A percentile compares a stretch with the other conserved stretches of the same genome.
Evolutionary conservation across 2,329 filamentous ascomycete genomes (phyloP).

Genomic region (Aspergillus neoniger): DNA sequence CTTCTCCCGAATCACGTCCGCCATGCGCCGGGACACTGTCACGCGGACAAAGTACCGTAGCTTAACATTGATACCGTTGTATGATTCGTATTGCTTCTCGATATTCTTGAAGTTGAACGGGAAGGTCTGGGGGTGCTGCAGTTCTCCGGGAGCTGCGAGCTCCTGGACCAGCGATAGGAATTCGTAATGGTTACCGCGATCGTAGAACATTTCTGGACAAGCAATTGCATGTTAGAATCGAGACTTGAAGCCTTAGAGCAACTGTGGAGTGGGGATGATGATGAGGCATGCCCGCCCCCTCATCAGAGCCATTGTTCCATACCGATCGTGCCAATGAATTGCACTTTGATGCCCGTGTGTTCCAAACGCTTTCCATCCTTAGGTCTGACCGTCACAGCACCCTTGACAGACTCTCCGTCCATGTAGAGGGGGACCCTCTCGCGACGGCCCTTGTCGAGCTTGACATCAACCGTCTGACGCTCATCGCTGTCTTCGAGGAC

Average conservation of each 20-base stretch:
- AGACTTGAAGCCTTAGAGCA: neutral
- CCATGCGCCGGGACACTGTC: constrained; percentile 94
- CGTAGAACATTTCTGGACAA: constrained; percentile 97
- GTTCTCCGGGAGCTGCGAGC: constrained; percentile 91
- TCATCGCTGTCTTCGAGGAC: constrained; percentile 95
- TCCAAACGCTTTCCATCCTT: constrained; percentile 98
- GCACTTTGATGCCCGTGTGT: constrained; percentile 98
- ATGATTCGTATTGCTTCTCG: constrained; percentile 99
- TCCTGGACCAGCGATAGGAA: constrained; percentile 97
- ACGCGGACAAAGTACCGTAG: constrained; percentile 97
- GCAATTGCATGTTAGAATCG: neutral
- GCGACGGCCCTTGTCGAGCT: constrained; percentile 95
- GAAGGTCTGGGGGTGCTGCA: constrained; percentile 97
- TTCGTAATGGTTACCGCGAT: constrained; percentile 98
- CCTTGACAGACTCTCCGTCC: constrained; percentile 97
- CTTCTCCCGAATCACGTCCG: constrained; percentile 97
- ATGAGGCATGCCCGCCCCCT: neutral
- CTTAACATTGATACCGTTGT: constrained; percentile 99
- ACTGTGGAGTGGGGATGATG: neutral
- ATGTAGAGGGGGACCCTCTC: constrained; percentile 97
- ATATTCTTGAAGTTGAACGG: constrained; percentile 99
- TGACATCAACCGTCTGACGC: constrained; percentile 92
- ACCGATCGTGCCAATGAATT: constrained; percentile 99
- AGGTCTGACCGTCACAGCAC: constrained; percentile 87
- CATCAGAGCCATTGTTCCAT: constrained; percentile 28